Conservation (phyloP, 2,329 filamentous ascomycete species). For the Verticillium nonalfalfae region DNA sequence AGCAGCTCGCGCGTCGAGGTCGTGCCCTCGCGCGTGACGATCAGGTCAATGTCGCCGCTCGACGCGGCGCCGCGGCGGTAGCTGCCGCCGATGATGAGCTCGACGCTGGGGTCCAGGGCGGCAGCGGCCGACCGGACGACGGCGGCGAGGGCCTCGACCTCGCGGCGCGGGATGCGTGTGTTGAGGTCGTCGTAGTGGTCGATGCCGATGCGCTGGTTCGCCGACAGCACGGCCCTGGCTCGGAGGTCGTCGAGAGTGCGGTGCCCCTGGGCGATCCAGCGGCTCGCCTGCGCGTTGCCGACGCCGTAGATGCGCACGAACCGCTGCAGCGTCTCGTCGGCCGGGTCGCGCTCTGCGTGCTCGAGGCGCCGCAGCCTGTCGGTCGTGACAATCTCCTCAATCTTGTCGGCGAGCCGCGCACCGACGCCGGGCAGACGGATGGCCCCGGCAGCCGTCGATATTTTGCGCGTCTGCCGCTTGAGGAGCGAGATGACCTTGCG, state of each 20-base stretch:
- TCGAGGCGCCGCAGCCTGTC: slow-evolving; percentile 67
- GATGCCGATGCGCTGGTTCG: slow-evolving; percentile 68
- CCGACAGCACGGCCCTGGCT: slow-evolving; percentile 54
- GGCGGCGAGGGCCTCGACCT: slow-evolving; percentile 64
- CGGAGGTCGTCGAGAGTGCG: slow-evolving; percentile 67
- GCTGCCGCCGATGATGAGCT: slow-evolving; percentile 74
- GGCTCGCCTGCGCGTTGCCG: slow-evolving; percentile 61
- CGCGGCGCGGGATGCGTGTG: slow-evolving; percentile 67
- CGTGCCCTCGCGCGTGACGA: slow-evolving; percentile 66
- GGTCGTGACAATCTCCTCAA: slow-evolving; percentile 81
- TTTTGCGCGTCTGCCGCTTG: slow-evolving; percentile 54
- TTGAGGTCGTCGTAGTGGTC: slow-evolving; percentile 77
- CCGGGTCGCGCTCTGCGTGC: slow-evolving; percentile 59
- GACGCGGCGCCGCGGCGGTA: slow-evolving; percentile 72
- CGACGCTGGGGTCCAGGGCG: slow-evolving; percentile 54
- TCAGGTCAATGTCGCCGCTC: slow-evolving; percentile 78
- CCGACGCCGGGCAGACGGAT: slow-evolving; percentile 63
- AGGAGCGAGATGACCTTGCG: slow-evolving; percentile 71
- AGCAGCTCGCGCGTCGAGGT: slow-evolving; percentile 47
- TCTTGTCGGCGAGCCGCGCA: slow-evolving; percentile 68
- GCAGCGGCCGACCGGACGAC: slow-evolving; percentile 56
- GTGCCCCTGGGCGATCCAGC: slow-evolving; percentile 72
- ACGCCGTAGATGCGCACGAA: slow-evolving; percentile 80
- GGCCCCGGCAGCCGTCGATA: slow-evolving; percentile 66
- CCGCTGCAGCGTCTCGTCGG: slow-evolving; percentile 56